A percentile compares a stretch with the other conserved stretches of the same genome.
phyloP scores from a whole-genome alignment of 352 stramenopile species.

The Pythium inflatum region DNA sequence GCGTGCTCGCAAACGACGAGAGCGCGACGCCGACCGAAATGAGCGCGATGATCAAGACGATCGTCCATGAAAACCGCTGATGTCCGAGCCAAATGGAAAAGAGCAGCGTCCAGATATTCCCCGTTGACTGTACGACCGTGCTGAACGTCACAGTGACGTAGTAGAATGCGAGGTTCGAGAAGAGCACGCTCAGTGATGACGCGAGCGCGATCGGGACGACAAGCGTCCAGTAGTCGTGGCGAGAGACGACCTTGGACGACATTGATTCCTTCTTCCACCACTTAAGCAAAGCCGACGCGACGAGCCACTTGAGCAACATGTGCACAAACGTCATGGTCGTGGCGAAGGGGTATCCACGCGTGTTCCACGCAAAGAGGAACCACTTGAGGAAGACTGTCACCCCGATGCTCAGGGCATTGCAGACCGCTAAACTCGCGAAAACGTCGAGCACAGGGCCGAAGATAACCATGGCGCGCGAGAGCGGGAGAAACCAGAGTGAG shows the following conservation, averaged over 20 bases:
- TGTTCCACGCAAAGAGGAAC: neutral
- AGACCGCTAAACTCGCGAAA: too few species aligned
- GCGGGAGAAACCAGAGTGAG: too few species aligned
- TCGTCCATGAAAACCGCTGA: constrained; percentile 56
- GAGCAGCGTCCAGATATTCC: constrained; percentile 83
- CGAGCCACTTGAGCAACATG: neutral
- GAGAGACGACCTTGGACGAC: neutral
- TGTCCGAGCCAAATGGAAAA: constrained; percentile 82
- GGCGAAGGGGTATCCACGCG: neutral
- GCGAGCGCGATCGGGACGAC: neutral
- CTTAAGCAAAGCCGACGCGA: neutral
- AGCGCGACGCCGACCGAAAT: constrained; percentile 76
- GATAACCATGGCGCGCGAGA: too few species aligned
- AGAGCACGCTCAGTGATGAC: neutral
- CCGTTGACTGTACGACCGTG: constrained; percentile 81
- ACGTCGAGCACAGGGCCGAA: too few species aligned
- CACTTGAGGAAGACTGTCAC: neutral
- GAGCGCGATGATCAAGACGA: constrained; percentile 64
- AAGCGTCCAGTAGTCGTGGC: neutral
- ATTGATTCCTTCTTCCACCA: neutral
- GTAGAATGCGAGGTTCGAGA: neutral
- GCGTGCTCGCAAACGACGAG: constrained; percentile 70
- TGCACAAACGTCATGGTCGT: neutral
- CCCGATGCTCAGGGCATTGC: too few species aligned
- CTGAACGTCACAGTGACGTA: constrained; percentile 73